Evolutionary conservation across 306 rosid genomes (phyloP), one percentile per base, ranked within the genome.

Genomic region (Cicer arietinum): DNA sequence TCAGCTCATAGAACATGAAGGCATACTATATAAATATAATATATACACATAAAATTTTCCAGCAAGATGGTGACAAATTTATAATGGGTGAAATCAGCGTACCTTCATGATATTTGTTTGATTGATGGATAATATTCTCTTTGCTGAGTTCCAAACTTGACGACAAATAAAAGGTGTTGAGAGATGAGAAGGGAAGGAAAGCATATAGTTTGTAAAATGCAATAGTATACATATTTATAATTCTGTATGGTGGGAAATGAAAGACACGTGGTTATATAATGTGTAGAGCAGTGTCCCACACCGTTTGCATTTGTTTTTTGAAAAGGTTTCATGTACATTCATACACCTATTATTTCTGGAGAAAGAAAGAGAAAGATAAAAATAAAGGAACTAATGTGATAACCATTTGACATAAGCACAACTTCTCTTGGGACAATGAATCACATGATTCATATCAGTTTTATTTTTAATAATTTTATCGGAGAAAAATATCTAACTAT

Each of bases 211-310:
- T 17, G 60, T 25, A 54, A 53, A 10, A 43, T 39, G 39, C 8
- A 37, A 37, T 10, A 41, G 11, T 16, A 18, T 52, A 40, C 3
- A 54, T 22, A 51, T 17, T 11, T 16, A 57, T 35, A 65, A 57
- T 52, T 48, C 10, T 62, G 10, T 43, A 44, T 58, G 60, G 10
- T 9, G 52, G 74, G 48, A 64, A 50, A 6, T 41, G 41, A 69
- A 73, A 63, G 76, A 70, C 79, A 75, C 79, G 85, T 81, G 84
- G 69, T 25, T 65, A 60, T 37, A 22, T 13, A 74, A 74, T 65
- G 44, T 10, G 43, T 48, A 67, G 14, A 60, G 25, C 10, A 64
- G 88, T 81, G 88, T 78, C 88, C 53, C 3, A 51, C 70, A 75
- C 85, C 88, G 84, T 8, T 50, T 67, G 47, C 16, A 10, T 35